These are phyloP conservation scores for Colletotrichum tanaceti DNA, from an alignment of 2,329 filamentous ascomycete species.

Conservation along the genomic window DNA sequence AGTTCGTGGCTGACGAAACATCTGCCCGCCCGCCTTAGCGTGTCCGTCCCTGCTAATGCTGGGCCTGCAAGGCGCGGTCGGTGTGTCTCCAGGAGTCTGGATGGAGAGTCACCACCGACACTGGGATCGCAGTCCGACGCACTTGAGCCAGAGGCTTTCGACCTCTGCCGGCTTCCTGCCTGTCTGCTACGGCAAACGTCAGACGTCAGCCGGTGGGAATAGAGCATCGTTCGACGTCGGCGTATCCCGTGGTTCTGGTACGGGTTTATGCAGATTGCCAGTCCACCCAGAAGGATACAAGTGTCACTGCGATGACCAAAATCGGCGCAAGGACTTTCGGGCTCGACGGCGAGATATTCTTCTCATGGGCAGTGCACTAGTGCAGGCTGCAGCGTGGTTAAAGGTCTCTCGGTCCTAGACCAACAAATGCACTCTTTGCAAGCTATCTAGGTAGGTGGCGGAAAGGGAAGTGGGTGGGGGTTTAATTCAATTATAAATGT, in stretches of 20 bases:
- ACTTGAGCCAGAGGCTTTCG: background rate
- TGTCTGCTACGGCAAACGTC: background rate
- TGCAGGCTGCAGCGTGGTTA: background rate
- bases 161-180: background rate
- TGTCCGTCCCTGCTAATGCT: slow-evolving; percentile 1
- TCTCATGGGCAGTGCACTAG: slow-evolving; percentile 16
- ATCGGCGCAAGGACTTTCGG: background rate
- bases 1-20: slow-evolving; percentile 35
- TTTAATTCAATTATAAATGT: background rate
- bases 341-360: slow-evolving; percentile 9
- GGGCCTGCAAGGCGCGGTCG: slow-evolving; percentile 19
- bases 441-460: slow-evolving; percentile 11
- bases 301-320: background rate
- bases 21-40: slow-evolving; percentile 25
- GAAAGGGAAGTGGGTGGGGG: slow-evolving; percentile 27
- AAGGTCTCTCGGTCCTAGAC: background rate
- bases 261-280: background rate
- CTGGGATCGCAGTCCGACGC: background rate
- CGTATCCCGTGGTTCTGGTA: background rate
- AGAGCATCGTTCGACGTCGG: background rate
- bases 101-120: background rate
- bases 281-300: background rate
- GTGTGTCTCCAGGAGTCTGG: slow-evolving; percentile 19
- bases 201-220: background rate
- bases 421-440: background rate